Percentiles rank a stretch among this genome's conserved stretches.
Evolutionary conservation across 2,329 filamentous ascomycete genomes (phyloP).

Genomic region (Aspergillus persii): DNA sequence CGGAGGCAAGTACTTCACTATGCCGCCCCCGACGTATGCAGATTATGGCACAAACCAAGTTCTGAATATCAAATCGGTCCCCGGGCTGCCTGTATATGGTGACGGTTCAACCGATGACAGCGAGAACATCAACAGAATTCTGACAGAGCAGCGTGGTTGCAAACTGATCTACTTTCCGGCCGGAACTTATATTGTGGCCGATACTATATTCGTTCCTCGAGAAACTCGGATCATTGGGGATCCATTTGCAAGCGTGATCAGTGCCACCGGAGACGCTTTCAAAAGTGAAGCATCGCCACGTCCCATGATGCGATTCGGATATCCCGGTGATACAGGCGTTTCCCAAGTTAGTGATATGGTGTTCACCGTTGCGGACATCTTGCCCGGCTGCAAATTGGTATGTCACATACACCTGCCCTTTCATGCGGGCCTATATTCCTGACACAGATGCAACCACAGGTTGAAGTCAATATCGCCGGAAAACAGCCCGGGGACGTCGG

Average conservation of each 20-base stretch:
- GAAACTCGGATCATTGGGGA: conserved; percentile 56
- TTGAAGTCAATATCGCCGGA: conserved; percentile 54
- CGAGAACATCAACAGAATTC: conserved; percentile 34
- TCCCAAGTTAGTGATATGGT: conserved; percentile 52
- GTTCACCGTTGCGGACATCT: conserved; percentile 50
- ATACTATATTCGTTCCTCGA: conserved; percentile 48
- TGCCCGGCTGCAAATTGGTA: conserved; percentile 42
- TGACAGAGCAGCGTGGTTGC: conserved; percentile 36
- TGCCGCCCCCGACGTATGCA: conserved; percentile 43
- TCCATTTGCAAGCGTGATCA: conserved; percentile 49
- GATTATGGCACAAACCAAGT: conserved; percentile 43
- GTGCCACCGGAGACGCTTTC: conserved; percentile 50
- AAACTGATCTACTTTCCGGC: conserved; percentile 57
- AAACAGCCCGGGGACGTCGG: conserved; percentile 49
- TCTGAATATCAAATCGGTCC: conserved; percentile 48
- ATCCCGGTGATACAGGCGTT: conserved; percentile 47
- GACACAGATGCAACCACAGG: not conserved
- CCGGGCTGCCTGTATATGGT: conserved; percentile 40
- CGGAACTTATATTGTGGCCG: conserved; percentile 51
- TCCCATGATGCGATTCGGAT: conserved; percentile 53
- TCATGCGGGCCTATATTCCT: not conserved
- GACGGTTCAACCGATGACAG: conserved; percentile 43
- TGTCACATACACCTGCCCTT: not conserved
- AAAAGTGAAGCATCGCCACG: conserved; percentile 42
- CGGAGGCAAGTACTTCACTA: conserved; percentile 40